phyloP scores from a whole-genome alignment of 2,329 filamentous ascomycete genomes.

The Metarhizium humberi region DNA sequence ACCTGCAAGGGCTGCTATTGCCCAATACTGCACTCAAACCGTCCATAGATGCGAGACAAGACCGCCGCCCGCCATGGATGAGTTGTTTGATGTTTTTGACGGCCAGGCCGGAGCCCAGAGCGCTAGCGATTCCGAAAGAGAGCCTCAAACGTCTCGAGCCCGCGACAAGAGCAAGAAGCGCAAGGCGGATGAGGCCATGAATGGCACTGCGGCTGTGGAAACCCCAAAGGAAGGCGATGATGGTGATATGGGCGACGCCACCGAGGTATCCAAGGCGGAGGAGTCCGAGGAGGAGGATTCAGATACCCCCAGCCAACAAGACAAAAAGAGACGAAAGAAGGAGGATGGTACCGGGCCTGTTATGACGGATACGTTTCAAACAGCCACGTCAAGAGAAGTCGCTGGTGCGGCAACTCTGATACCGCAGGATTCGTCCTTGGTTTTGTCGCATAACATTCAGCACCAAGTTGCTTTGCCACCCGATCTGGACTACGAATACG shows the following conservation, averaged over 20 bases:
- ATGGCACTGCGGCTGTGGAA: constrained; percentile 28
- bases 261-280: constrained; percentile 27
- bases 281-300: constrained; percentile 26
- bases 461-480: constrained; percentile 94
- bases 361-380: constrained; percentile 89
- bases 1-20: neutral
- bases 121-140: constrained; percentile 33
- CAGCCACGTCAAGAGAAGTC: constrained; percentile 85
- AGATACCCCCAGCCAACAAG: constrained; percentile 38
- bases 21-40: neutral
- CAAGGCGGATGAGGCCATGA: constrained; percentile 72
- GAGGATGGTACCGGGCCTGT: constrained; percentile 62
- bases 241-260: constrained; percentile 32
- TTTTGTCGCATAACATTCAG: constrained; percentile 93
- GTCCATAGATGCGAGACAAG: neutral
- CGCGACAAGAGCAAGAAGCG: constrained; percentile 69
- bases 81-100: constrained; percentile 76
- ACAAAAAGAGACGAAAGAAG: constrained; percentile 57
- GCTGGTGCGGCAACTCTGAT: constrained; percentile 65
- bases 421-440: constrained; percentile 59
- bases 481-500: constrained; percentile 86
- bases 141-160: constrained; percentile 41
- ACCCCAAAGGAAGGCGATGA: constrained; percentile 12
- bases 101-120: constrained; percentile 38
- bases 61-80: constrained; percentile 48